Evolutionary conservation across 257 asterid species (phyloP).

Genomic region (Mentha longifolia): DNA sequence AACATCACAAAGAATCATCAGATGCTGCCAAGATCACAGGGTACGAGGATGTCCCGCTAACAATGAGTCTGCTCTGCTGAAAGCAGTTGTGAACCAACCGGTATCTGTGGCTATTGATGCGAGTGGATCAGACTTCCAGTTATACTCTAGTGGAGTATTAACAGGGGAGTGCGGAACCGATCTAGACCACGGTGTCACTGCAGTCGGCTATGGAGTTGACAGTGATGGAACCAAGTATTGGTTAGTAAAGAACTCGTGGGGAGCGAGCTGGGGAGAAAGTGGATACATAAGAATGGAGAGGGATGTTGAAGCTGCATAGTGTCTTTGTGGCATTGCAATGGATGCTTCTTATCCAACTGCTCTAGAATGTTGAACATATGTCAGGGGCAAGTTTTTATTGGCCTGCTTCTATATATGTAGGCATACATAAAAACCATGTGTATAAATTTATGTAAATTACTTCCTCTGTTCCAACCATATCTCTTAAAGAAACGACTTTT

Average conservation of each 20-base stretch:
- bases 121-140: constrained; percentile 33
- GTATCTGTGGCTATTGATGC: constrained; percentile 48
- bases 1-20: constrained; percentile 16
- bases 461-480: too few species aligned
- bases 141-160: constrained; percentile 44
- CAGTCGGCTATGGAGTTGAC: constrained; percentile 41
- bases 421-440: too few species aligned
- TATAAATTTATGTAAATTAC: too few species aligned
- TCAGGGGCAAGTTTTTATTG: background rate
- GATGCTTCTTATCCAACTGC: constrained; percentile 22
- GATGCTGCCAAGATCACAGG: constrained; percentile 26
- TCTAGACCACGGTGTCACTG: constrained; percentile 48
- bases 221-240: constrained; percentile 39
- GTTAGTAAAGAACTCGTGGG: constrained; percentile 25
- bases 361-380: background rate
- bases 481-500: too few species aligned
- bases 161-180: constrained; percentile 45
- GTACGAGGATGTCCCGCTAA: constrained; percentile 28
- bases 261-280: constrained; percentile 4
- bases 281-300: constrained; percentile 23
- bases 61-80: constrained; percentile 11
- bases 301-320: constrained; percentile 4
- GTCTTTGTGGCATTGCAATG: constrained; percentile 20
- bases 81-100: constrained; percentile 29
- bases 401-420: too few species aligned